Evolutionary conservation across 2,329 filamentous ascomycete species (phyloP).

Genomic region (Aplosporella prunicola): DNA sequence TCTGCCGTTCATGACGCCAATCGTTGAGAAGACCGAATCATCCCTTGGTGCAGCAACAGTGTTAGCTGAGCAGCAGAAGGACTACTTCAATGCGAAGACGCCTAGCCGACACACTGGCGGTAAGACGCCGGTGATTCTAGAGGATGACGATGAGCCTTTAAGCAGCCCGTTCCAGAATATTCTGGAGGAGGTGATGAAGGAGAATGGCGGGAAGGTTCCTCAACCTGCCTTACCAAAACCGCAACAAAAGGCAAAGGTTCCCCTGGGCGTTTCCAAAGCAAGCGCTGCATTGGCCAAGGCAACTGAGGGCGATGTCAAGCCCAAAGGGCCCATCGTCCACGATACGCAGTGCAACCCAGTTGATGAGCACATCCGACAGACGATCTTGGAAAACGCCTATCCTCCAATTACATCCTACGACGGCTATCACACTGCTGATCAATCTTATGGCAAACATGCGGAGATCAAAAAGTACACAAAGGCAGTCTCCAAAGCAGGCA

Average conservation of each 20-base stretch:
- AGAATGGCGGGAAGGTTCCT: conserved; percentile 36
- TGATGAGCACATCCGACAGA: conserved; percentile 61
- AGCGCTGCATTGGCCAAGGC: conserved; percentile 15
- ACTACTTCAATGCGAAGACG: conserved; percentile 61
- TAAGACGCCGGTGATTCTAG: conserved; percentile 27
- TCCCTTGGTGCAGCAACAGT: conserved; percentile 52
- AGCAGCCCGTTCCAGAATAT: conserved; percentile 67
- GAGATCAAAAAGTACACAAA: conserved; percentile 81
- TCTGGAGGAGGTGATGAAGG: conserved; percentile 39
- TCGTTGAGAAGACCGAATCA: conserved; percentile 88
- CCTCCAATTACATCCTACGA: conserved; percentile 65
- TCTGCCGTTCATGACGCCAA: conserved; percentile 96
- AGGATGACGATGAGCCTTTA: conserved; percentile 41
- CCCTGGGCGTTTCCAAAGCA: conserved; percentile 18
- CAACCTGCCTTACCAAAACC: conserved; percentile 43
- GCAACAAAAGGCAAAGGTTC: conserved; percentile 12
- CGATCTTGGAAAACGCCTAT: conserved; percentile 64
- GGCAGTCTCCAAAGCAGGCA: conserved; percentile 48
- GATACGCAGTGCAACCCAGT: conserved; percentile 84
- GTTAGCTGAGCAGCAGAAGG: conserved; percentile 40
- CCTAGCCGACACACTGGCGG: conserved; percentile 52
- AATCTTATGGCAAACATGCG: conserved; percentile 54
- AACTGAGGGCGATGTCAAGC: conserved; percentile 33
- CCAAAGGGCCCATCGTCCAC: conserved; percentile 65
- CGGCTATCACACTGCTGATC: conserved; percentile 68